Evolutionary conservation across 2,329 filamentous ascomycete species (phyloP).

Genomic region (Aspergillus ochraceus): DNA sequence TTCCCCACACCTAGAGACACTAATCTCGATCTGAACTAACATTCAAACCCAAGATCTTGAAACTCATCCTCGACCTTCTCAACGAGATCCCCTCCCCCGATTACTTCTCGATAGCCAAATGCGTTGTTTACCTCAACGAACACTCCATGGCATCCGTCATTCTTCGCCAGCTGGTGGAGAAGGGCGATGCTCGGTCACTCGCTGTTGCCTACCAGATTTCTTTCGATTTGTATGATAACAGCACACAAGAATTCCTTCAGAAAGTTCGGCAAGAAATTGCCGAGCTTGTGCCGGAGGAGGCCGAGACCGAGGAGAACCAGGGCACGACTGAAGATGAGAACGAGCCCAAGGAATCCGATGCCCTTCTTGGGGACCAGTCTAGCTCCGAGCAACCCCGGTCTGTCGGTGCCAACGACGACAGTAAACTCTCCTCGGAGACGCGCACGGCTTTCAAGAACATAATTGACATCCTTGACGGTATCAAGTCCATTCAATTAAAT

Average conservation of each 20-base stretch:
- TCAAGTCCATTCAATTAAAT: conserved; percentile 91
- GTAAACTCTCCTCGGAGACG: conserved; percentile 49
- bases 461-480: conserved; percentile 72
- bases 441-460: conserved; percentile 58
- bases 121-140: conserved; percentile 92
- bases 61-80: conserved; percentile 90
- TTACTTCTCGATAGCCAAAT: conserved; percentile 97
- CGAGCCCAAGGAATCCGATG: conserved; percentile 58
- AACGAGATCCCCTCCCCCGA: conserved; percentile 90
- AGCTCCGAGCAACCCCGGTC: conserved; percentile 41
- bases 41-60: conserved; percentile 64
- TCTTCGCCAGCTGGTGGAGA: conserved; percentile 76
- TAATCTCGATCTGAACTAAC: conserved; percentile 8
- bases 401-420: conserved; percentile 43
- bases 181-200: conserved; percentile 73
- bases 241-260: conserved; percentile 91
- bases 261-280: conserved; percentile 85
- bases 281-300: conserved; percentile 44
- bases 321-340: conserved; percentile 45
- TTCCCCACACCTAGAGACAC: no score
- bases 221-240: conserved; percentile 97
- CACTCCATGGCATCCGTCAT: conserved; percentile 87
- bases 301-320: conserved; percentile 39
- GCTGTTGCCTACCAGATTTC: conserved; percentile 95
- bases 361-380: conserved; percentile 54